A percentile compares a stretch with the other conserved stretches of the same genome.
Evolutionary conservation across 1,284 basidiomycete genomes (phyloP).

Genomic region (Ganoderma meredithae): DNA sequence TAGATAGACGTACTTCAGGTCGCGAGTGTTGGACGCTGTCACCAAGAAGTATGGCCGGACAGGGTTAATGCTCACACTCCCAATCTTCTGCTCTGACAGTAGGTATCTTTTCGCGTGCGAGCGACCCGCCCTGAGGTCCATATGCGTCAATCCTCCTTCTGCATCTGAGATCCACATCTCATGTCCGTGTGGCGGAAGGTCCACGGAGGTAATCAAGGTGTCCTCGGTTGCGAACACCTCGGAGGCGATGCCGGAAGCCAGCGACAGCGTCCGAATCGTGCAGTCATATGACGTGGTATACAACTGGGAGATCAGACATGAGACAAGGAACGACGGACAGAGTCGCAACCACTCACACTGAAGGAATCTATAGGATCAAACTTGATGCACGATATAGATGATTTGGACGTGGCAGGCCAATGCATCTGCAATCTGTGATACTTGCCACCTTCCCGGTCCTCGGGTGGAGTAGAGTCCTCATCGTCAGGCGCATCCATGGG

Average conservation of each 20-base stretch:
- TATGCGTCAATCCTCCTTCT: conserved; percentile 70
- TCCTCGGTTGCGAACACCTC: conserved; percentile 72
- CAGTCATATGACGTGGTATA: conserved; percentile 83
- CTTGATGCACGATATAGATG: conserved; percentile 78
- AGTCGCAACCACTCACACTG: conserved; percentile 53
- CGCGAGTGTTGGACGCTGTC: conserved; percentile 76
- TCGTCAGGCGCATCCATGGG: conserved; percentile 69
- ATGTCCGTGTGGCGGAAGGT: conserved; percentile 67
- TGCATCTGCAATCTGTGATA: conserved; percentile 83
- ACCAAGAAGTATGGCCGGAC: conserved; percentile 68
- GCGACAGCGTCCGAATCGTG: conserved; percentile 74
- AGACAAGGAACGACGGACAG: background rate
- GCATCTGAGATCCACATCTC: conserved; percentile 85
- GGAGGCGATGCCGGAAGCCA: conserved; percentile 69
- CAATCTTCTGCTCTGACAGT: conserved; percentile 76
- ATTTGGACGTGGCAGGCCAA: conserved; percentile 81
- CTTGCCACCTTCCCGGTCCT: conserved; percentile 66
- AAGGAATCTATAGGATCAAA: conserved; percentile 77
- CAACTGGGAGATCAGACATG: conserved; percentile 52
- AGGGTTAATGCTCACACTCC: conserved; percentile 79
- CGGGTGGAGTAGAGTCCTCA: conserved; percentile 52
- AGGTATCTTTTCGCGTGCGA: conserved; percentile 65
- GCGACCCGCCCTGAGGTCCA: conserved; percentile 72
- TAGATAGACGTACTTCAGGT: conserved; percentile 59
- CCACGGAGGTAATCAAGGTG: conserved; percentile 68